Evolutionary conservation across 192 early-diverging fungal species (phyloP).

Genomic region (Lobosporangium transversale): DNA sequence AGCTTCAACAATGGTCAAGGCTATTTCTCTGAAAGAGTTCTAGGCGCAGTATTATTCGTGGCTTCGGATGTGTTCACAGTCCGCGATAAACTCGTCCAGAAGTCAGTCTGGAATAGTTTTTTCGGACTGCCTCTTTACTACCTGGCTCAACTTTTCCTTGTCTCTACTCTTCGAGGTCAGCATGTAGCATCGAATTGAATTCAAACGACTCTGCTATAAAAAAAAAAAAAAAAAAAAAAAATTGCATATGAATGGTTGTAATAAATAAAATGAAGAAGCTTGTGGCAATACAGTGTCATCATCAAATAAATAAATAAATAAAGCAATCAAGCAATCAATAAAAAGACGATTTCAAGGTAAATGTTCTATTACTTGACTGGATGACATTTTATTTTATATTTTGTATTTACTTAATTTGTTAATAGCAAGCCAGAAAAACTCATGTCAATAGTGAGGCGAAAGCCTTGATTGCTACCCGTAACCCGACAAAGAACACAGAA

Average conservation of each 20-base stretch:
- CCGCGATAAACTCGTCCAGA: conserved; percentile 41
- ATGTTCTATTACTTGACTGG: too few relatives aligned
- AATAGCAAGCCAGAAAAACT: neutral
- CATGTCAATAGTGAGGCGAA: neutral
- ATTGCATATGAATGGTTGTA: neutral
- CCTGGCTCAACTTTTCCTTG: conserved; percentile 34
- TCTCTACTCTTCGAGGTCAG: conserved; percentile 39
- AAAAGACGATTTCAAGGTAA: too few relatives aligned
- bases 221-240: neutral
- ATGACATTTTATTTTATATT: too few relatives aligned
- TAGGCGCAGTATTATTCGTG: conserved; percentile 47
- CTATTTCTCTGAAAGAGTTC: conserved; percentile 27
- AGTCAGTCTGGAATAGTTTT: conserved; percentile 42
- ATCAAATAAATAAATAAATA: too few relatives aligned
- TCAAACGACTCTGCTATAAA: neutral
- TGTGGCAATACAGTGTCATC: too few relatives aligned
- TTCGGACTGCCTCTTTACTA: conserved; percentile 52
- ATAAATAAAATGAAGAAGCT: neutral
- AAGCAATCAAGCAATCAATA: too few relatives aligned
- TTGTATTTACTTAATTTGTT: neutral
- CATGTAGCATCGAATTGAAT: conserved; percentile 3
- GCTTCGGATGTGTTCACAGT: conserved; percentile 44
- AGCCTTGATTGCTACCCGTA: neutral
- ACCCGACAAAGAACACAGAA: too few relatives aligned
- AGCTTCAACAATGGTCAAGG: conserved; percentile 25